These are phyloP conservation scores for Diaporthe eres DNA, from an alignment of 2,329 filamentous ascomycete genomes.

Conservation along the genomic window DNA sequence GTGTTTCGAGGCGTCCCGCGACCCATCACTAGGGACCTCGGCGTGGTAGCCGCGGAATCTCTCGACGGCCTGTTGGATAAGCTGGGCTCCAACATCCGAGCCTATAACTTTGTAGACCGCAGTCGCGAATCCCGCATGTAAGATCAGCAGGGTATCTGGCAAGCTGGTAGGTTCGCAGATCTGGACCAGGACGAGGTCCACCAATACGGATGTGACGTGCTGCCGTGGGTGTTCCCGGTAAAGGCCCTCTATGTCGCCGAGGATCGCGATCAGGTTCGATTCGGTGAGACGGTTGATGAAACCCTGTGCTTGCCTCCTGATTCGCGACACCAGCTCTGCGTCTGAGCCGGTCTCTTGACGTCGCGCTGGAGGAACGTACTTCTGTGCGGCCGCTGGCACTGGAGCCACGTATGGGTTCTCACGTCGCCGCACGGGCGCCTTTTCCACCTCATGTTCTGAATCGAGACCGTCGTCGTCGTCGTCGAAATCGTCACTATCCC, in stretches of 20 bases:
- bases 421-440: constrained; percentile 49
- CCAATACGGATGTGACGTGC: constrained; percentile 84
- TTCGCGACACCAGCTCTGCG: constrained; percentile 75
- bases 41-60: constrained; percentile 79
- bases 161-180: constrained; percentile 84
- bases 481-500: constrained; percentile 51
- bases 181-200: constrained; percentile 83
- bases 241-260: constrained; percentile 84
- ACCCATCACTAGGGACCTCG: constrained; percentile 51
- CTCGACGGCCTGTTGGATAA: constrained; percentile 83
- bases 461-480: constrained; percentile 54
- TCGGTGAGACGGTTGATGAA: constrained; percentile 94
- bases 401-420: constrained; percentile 95
- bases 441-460: constrained; percentile 50
- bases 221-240: constrained; percentile 90
- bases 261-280: constrained; percentile 86
- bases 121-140: constrained; percentile 90
- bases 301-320: constrained; percentile 88
- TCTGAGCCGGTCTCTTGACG: constrained; percentile 75
- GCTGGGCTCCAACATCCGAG: constrained; percentile 88
- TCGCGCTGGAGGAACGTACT: constrained; percentile 88
- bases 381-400: constrained; percentile 67
- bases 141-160: constrained; percentile 89
- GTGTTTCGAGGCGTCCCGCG: constrained; percentile 65
- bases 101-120: constrained; percentile 90